These are phyloP conservation scores for Boechera stricta DNA, from an alignment of 345 rosid species.

Conservation along the genomic window DNA sequence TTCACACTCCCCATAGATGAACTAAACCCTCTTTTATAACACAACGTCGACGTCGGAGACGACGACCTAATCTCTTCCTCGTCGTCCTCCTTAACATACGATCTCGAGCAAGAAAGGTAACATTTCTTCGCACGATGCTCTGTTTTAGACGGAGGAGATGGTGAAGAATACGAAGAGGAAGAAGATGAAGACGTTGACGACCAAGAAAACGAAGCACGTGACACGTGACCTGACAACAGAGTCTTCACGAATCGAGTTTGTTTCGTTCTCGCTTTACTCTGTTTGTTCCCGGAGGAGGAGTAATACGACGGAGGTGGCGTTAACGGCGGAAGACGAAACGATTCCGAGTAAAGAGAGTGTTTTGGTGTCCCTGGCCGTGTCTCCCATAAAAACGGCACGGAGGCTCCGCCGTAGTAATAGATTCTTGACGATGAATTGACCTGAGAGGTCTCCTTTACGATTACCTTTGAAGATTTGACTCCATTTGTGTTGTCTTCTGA, in stretches of 20 bases:
- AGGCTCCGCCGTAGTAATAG: slow-evolving; percentile 66
- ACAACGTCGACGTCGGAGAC: slow-evolving; percentile 48
- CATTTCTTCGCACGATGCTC: slow-evolving; percentile 15
- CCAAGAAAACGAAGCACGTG: slow-evolving; percentile 54
- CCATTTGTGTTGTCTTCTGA: slow-evolving; percentile 15
- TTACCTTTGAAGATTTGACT: slow-evolving; percentile 52
- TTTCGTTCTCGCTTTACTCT: slow-evolving; percentile 27
- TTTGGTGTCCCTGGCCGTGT: slow-evolving; percentile 90
- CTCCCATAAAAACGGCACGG: slow-evolving; percentile 83
- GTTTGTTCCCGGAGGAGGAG: slow-evolving; percentile 37
- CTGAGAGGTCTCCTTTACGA: slow-evolving; percentile 66
- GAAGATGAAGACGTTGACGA: slow-evolving; percentile 51
- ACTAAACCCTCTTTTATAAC: slow-evolving; percentile 52
- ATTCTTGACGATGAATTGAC: slow-evolving; percentile 68
- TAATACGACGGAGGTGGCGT: slow-evolving; percentile 65
- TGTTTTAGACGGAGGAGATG: slow-evolving; percentile 32
- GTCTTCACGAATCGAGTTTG: slow-evolving; percentile 40
- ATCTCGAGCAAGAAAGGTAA: slow-evolving; percentile 47
- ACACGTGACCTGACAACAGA: slow-evolving; percentile 33
- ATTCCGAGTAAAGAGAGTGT: slow-evolving; percentile 43
- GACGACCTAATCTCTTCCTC: slow-evolving; percentile 28
- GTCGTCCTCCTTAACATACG: slow-evolving; percentile 35
- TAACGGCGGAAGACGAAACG: slow-evolving; percentile 55
- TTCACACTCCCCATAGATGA: slow-evolving; percentile 55
- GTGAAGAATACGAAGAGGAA: slow-evolving; percentile 45